Evolutionary conservation across 768 basidiomycete species (phyloP), one percentile per base, ranked within the genome.

Genomic region (Clitopilus hobsonii): DNA sequence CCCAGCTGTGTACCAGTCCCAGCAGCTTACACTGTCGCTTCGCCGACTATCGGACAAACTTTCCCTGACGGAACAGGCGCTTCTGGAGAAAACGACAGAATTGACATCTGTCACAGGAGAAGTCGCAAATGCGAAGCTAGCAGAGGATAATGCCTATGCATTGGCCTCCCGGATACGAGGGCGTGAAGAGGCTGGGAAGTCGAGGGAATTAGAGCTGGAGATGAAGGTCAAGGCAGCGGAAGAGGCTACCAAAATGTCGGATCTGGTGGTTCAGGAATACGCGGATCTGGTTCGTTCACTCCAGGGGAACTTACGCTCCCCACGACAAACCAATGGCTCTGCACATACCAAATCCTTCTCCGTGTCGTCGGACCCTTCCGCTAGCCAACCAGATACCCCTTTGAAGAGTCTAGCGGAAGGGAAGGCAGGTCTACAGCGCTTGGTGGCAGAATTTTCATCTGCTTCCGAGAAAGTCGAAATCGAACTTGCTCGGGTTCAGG

Each of bases 21-120:
- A 74, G 54, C 70, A 91, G 55, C 76, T 91, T 51, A 84, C 87
- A 0, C 77, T 91, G 7, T 82, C 87, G 0, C 76, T 90, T 24
- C 78, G 89, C 6, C 80, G 79, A 20, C 72, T 89, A 27, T 85
- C 82, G 2, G 84, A 89, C 63, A 86, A 91, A 66, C 77, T 91
- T 18, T 73, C 77, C 0, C 63, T 79, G 8, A 83, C 86, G 0
- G 90, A 91, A 64, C 68, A 76, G 10, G 64, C 78, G 7, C 72
- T 90, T 0, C 65, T 76, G 13, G 64, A 71, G 1, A 78, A 78
- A 22, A 83, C 78, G 0, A 72, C 67, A 0, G 77, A 84, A n/a
- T 69, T 86, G 1, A 65, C 72, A 0, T 61, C 73, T 25, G 66
- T 73, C 0, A 73, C 70, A 24, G 74, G 71, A 25, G 80, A 84